Evolutionary conservation across 345 rosid genomes (phyloP).

Genomic region (Murraya koenigii): DNA sequence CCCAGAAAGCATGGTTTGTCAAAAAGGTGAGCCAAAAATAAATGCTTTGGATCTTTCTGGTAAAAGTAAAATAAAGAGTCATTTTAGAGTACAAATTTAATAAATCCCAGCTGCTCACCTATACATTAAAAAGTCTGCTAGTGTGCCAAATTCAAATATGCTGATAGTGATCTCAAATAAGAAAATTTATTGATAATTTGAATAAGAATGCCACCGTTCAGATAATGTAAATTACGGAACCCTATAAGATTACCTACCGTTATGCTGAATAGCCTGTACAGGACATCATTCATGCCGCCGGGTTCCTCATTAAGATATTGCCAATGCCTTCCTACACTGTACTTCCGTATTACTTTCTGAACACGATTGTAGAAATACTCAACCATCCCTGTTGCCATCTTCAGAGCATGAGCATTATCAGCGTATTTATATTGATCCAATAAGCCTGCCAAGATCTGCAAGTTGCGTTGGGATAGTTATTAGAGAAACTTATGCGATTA

Average conservation of each 20-base stretch:
- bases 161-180: too few species aligned
- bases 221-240: too few species aligned
- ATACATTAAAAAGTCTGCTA: too few species aligned
- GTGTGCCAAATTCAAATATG: too few species aligned
- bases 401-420: conserved; percentile 37
- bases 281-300: conserved; percentile 64
- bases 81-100: background rate
- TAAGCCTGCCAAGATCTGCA: background rate
- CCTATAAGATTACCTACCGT: conserved; percentile 28
- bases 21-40: conserved; percentile 50
- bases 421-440: conserved; percentile 17
- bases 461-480: too few species aligned
- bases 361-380: conserved; percentile 50
- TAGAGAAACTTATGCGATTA: too few species aligned
- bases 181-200: too few species aligned
- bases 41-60: conserved; percentile 49
- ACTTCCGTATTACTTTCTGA: conserved; percentile 33
- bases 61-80: background rate
- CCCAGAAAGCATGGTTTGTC: conserved; percentile 65
- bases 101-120: background rate
- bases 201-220: too few species aligned
- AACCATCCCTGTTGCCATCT: conserved; percentile 48
- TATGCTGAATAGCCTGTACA: conserved; percentile 35
- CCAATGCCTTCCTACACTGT: conserved; percentile 43
- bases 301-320: conserved; percentile 51